Base-by-base conservation (phyloP, 179 eudicot genomes). In the Dionaea muscipula region DNA sequence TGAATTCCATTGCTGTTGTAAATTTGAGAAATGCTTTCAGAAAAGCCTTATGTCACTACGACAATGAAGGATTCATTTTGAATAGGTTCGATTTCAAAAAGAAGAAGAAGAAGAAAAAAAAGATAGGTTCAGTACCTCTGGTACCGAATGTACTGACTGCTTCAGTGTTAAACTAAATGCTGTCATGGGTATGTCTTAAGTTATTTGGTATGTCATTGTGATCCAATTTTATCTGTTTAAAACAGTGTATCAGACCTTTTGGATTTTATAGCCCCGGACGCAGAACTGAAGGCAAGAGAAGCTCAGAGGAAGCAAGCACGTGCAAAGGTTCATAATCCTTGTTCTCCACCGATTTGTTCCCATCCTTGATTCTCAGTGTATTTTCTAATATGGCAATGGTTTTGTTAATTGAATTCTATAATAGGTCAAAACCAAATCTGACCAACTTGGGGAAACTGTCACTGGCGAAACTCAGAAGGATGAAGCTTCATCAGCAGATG, bases 301-400 rank as follows among this genome's bases (percentile, higher is more conserved):
- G 84, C 85, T 57, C 94, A 83, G 71, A 90, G 75, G 78, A 90
- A 84, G 69, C 94, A 81, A 72, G 84, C 94, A 72, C 97, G 97
- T 46, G 81, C 85, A 41, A 90, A 90, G 97, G 93, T 86, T n/a
- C 46, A 63, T 40, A 53, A 50, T 49, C 46, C 39, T 26, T 36
- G 47, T 18, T 22, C 63, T 7, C 61, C 18, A 37, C 26, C 20
- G 28, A 38, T 53, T 50, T 37, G 17, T 36, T 26, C 37, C 31
- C 50, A 24, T 22, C 9, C 53, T 18, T 13, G 4, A 20, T 38
- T n/a, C 28, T 21, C 43, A 6, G 31, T 20, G 18, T 27, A 21
- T 46, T 12, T 11, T 57, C 11, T 46, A 13, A 19, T 43, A 16
- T 9, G 4, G 36, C 15, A 38, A 22, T 7, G 38, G 41, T 53